Evolutionary conservation across 768 basidiomycete genomes (phyloP), one percentile per base, ranked within the genome.

Genomic region (Agrocybe praecox): DNA sequence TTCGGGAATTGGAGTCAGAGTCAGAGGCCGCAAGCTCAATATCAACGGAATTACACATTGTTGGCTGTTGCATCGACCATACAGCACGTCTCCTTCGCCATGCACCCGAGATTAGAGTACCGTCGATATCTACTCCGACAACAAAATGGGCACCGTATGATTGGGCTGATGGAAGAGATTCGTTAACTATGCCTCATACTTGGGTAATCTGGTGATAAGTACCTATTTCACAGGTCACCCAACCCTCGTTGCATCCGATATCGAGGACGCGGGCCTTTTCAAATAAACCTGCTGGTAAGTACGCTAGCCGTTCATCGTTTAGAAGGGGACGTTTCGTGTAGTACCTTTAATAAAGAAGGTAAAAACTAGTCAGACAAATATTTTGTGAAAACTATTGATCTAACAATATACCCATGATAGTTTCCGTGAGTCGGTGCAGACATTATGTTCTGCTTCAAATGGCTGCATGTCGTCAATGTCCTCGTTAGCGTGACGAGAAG

Each of bases 221-320:
- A 88, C 93, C 93, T n/a, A 95, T 85, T 68, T 95, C 91, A 66
- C 89, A 89, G 1, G 90, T 88, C 33, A 96, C 86, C 80, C 82
- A 84, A 8, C 94, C 94, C 65, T 92, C 87, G 68, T 96, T 96
- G 67, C 91, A 92, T 0, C 94, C 94, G 0, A 96, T 73, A 70
- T 96, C 94, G 11, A 96, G 78, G 2, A 95, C 87, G 46, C 76
- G 74, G 56, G 83, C 82, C 14, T 71, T 80, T 2, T 56, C 23
- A 62, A 94, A 86, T 32, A 89, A 73, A 1, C 69, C 61, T 3
- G 69, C 40, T 0, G 87, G 86, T 1, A 96, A 72, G 17, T 87
- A 72, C 0, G 79, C 75, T 2, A 96, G 78, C 15, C 94, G 83
- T 0, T 83, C 79, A 67, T 95, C 91, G 32, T 72, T 72, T 1